A percentile compares a stretch with the other conserved stretches of the same genome.
phyloP scores from a whole-genome alignment of 768 basidiomycete genomes.

The Mycena rosella region DNA sequence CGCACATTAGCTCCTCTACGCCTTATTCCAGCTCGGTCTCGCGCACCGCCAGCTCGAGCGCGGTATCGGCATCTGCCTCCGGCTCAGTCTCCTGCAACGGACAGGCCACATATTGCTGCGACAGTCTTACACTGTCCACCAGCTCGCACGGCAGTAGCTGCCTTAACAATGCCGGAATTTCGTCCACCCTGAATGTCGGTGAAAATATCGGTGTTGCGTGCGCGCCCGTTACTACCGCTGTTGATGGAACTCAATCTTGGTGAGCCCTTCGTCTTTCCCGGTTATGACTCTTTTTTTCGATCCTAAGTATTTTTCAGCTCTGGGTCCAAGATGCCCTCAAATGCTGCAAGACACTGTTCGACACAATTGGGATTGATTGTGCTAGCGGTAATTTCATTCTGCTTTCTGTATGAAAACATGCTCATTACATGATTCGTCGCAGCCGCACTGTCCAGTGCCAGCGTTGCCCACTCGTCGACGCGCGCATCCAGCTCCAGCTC shows the following conservation, averaged over 20 bases:
- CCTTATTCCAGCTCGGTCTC: background rate
- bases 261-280: background rate
- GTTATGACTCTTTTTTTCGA: background rate
- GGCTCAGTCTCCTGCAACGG: background rate
- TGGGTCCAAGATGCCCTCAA: constrained; percentile 6
- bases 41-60: background rate
- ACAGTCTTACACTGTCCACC: too few relatives aligned
- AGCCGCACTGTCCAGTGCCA: too few relatives aligned
- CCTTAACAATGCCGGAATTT: too few relatives aligned
- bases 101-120: background rate
- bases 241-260: constrained; percentile 12
- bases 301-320: background rate
- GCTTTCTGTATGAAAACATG: background rate
- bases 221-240: background rate
- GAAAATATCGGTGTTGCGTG: constrained; percentile 11
- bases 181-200: background rate
- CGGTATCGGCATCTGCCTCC: background rate
- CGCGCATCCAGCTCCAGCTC: too few relatives aligned
- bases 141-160: too few relatives aligned
- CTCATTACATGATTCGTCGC: too few relatives aligned
- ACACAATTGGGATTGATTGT: background rate
- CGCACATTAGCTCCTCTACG: too few relatives aligned
- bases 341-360: constrained; percentile 5
- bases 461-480: too few relatives aligned
- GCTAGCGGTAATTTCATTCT: background rate